Evolutionary conservation across 148 eudicot species (phyloP), one percentile per base, ranked within the genome.

Genomic region (Dysphania ambrosioides): DNA sequence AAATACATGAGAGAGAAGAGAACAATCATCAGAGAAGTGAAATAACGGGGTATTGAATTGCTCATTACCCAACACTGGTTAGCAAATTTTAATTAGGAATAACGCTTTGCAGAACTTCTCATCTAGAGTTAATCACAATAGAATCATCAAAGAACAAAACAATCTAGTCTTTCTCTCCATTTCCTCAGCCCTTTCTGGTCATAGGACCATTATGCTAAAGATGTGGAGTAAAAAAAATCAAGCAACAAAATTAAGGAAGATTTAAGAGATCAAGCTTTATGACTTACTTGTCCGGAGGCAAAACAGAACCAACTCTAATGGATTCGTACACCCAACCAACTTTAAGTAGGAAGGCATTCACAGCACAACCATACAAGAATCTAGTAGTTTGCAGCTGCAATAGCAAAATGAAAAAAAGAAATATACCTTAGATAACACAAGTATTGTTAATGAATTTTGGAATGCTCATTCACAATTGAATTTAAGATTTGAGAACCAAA

Each of bases 301-400:
- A 82, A 57, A 89, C 85, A 51, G 82, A 82, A 77, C 97, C 93
- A 26, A 84, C 90, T 49, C 75, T 80, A 51, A 93, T 72, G 26
- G 98, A 93, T 82, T 91, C 91, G 68, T 82, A 81, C 23, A 86
- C 91, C 98, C 98, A 93, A 66, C 84, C 81, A 75, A 82, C 83
- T 74, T 80, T 82, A 75, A 93, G 91, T 59, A 93, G 60, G 79
- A 75, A 83, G 71, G 98, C 93, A 70, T 87, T 85, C 70, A 86
- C 95, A 36, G 91, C 93, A 81, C 98, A 89, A 0, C 95, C 98
- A 79, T 93, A 93, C 87, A 93, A 84, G 85, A 93, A 93, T 77
- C 83, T 82, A 64, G 88, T 76, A 29, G 98, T 88, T 75, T 88
- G 90, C 73, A 86, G 85, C 98, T 92, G 97, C 80, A 65, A 71